Evolutionary conservation across 176 grass and related monocot genomes (phyloP), one percentile per base, ranked within the genome.

Genomic region (Melocanna baccifera): DNA sequence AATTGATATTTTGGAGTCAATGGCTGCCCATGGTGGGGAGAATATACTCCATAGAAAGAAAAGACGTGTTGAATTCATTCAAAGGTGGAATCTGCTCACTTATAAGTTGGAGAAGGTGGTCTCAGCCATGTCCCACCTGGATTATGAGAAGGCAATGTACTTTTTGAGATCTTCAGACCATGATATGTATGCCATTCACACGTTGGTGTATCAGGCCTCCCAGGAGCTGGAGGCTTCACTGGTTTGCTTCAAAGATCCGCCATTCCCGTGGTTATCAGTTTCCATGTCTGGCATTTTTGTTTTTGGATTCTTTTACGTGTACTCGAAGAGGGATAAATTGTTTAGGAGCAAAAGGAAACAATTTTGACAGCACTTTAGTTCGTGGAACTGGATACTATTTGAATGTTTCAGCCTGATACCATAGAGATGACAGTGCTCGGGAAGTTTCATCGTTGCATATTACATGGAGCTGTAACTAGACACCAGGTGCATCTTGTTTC

Each of bases 321-420:
- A 91, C 58, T 83, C 89, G 7, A 97, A 90, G 88, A 97, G 76
- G 76, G 89, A 94, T 71, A 91, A 82, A 78, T 52, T 97, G 50
- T 97, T 97, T 90, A 89, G 69, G 86, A 91, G 92, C 86, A 97
- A 97, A 87, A 91, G 91, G 84, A 97, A 97, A 71, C 94, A 88
- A 59, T 97, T 97, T 69, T 90, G 87, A 91, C 59, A 73, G 81
- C 42, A 74, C 18, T 48, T 74, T 71, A 79, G 52, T 87, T 83
- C 2, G 14, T n/a, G 11, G 58, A 62, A 62, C 58, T 62, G 84
- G 51, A 84, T 87, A 68, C 74, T 90, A 29, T 82, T 42, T 67
- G 59, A 77, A 68, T 59, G 83, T 37, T 83, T 90, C 48, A 70
- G 15, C 55, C 39, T 78, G 73, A 42, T 79, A 87, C 41, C 69